Evolutionary conservation across 352 stramenopile species (phyloP).

Genomic region (Phytophthora fragariaefolia): DNA sequence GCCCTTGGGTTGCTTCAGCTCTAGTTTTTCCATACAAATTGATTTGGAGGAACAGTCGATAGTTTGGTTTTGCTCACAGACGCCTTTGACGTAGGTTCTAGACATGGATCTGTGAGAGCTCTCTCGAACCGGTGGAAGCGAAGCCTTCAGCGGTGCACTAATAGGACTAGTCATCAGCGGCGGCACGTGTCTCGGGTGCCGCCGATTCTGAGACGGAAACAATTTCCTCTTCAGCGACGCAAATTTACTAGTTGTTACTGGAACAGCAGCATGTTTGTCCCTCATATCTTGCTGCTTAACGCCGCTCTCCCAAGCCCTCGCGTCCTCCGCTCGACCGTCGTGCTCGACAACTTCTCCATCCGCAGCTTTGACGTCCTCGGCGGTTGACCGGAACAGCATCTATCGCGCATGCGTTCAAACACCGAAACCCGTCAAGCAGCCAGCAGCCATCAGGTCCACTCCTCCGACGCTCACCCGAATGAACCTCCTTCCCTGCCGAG

Average conservation of each 20-base stretch:
- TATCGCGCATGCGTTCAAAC: constrained; percentile 12
- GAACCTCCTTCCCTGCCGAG: constrained; percentile 41
- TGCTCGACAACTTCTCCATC: not conserved
- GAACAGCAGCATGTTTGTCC: constrained; percentile 14
- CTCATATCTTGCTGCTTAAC: not conserved
- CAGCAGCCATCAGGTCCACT: not conserved
- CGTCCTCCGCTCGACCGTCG: constrained; percentile 26
- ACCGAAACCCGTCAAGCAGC: not conserved
- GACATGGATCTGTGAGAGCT: constrained; percentile 8
- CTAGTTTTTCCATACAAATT: not conserved
- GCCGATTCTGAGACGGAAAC: constrained; percentile 58
- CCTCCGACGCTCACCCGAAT: constrained; percentile 36
- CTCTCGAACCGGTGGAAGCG: constrained; percentile 7
- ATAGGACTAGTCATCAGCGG: constrained; percentile 58
- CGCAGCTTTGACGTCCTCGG: constrained; percentile 4
- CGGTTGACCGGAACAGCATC: constrained; percentile 57
- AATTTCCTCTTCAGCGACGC: constrained; percentile 61
- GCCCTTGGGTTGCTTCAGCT: not conserved
- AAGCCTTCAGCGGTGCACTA: constrained; percentile 4
- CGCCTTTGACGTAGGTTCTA: not conserved
- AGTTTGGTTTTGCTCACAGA: constrained; percentile 8
- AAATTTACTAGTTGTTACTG: constrained; percentile 41
- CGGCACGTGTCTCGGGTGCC: constrained; percentile 48
- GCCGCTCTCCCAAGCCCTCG: not conserved
- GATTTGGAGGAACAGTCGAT: constrained; percentile 1